Base-by-base conservation (phyloP, 148 eudicot species). In the Chenopodium berlandieri region DNA sequence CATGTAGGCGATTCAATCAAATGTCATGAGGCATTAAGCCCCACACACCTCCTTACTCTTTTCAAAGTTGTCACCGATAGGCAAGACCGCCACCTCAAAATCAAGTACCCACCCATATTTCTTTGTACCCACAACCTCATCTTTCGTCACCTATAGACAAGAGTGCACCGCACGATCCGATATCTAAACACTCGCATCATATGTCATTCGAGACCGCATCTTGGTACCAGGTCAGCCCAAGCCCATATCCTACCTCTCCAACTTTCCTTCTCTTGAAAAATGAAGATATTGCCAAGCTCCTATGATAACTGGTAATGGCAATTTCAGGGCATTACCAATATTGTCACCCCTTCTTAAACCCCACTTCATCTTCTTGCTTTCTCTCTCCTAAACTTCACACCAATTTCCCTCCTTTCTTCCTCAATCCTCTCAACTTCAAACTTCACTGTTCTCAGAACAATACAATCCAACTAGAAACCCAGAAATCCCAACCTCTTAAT, bases 401-500 rank as follows among this genome's bases (percentile, higher is more conserved):
- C 25, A 63, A 75, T 46, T 50, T 81, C 50, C 52, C 52, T n/a
- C 79, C 48, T 11, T 67, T 47, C 40, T 67, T 47, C 40, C 83
- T 81, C 75, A 89, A 82, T 70, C 66, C 85, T 84, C 81, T 79
- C 34, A 86, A 82, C 16, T 87, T 90, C 82, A 87, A 54, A 71
- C 84, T 85, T 22, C 73, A 23, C 50, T 87, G 83, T 64, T 90
- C 90, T 48, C 83, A 81, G 27, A 84, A 79, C 76, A 80, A 83
- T 7, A 14, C 80, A 25, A 13, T 72, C 75, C 50, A 58, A 46
- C 69, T 83, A 73, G 88, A 86, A 78, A 67, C 89, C 50, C 74
- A 34, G 19, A 75, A 22, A 6, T 84, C 86, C 27, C 78, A 72
- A 69, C 72, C 12, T 13, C 73, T 13, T 4, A 56, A 13, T 1